Base-by-base conservation (phyloP, 805 yeast genomes). In the Metschnikowia henanensis region DNA sequence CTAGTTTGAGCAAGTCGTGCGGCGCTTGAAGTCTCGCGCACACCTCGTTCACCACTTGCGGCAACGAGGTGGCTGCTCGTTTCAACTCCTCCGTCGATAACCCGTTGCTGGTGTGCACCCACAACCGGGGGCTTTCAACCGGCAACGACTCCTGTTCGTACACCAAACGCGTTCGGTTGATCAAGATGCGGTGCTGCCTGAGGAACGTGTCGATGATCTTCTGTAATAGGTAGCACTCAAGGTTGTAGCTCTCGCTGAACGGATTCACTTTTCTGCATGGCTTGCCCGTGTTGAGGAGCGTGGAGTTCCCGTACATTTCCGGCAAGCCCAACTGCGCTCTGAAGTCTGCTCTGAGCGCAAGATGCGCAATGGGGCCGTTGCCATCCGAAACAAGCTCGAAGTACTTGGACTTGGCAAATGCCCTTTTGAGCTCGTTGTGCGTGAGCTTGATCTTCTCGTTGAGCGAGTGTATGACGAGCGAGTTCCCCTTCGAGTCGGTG, bases 301-400 rank as follows among this genome's bases (percentile, higher is more conserved):
- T 55, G 2, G 75, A 65, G 37, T 73, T 78, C 25, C 84, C 84
- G 49, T 79, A 79, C 39, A 63, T 58, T 34, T 60, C 62, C 10
- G 84, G 84, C 37, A 82, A 66, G 1, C 64, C 68, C 39, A 80
- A 64, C 12, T 53, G 46, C 22, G 64, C 61, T 61, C 87, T 69
- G 36, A 65, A 60, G 16, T 67, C 66, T 2, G 75, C 73, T 19
- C 66, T 66, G 43, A 92, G 66, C 42, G 80, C 75, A 37, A 92
- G 64, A 54, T 88, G 90, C 35, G 87, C 62, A 28, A 86, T 67
- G 30, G 97, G 88, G 0, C 95, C 84, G 41, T 70, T 70, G 3
- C 66, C 65, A 30, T 70, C 62, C 0, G 95, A 86, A 25, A 75
- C 72, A 8, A 90, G 66, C 16, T 71, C 69, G 37, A 86, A 65